Evolutionary conservation across 164 flowering plant species (phyloP).

Genomic region (Pachysandra terminalis): DNA sequence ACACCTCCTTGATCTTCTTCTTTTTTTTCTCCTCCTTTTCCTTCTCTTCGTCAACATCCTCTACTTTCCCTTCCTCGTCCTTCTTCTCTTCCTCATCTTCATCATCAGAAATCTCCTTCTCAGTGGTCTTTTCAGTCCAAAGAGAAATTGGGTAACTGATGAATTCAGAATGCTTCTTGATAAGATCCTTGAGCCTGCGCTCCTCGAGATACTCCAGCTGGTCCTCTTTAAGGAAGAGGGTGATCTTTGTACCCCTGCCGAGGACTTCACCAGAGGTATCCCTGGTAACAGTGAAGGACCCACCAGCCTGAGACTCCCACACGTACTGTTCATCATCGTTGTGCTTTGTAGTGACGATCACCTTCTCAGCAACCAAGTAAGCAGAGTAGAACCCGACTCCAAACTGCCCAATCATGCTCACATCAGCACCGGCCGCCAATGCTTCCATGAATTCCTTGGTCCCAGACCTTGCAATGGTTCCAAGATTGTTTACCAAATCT

Average conservation of each 20-base stretch:
- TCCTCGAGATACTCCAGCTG: slow-evolving; percentile 56
- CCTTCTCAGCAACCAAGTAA: slow-evolving; percentile 58
- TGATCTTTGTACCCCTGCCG: slow-evolving; percentile 53
- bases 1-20: slow-evolving; percentile 50
- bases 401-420: slow-evolving; percentile 69
- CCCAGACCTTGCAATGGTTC: slow-evolving; percentile 33
- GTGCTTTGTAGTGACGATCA: slow-evolving; percentile 54
- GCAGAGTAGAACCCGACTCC: slow-evolving; percentile 65
- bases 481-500: slow-evolving; percentile 20
- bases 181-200: slow-evolving; percentile 44
- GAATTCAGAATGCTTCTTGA: slow-evolving; percentile 52
- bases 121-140: slow-evolving; percentile 54
- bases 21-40: slow-evolving; percentile 49
- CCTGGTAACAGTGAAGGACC: slow-evolving; percentile 51
- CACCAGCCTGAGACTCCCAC: slow-evolving; percentile 57
- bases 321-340: slow-evolving; percentile 56
- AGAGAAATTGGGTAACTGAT: slow-evolving; percentile 53
- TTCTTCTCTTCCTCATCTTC: slow-evolving; percentile 57
- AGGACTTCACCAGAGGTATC: slow-evolving; percentile 40
- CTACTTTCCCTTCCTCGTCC: slow-evolving; percentile 51
- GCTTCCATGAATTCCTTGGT: slow-evolving; percentile 75
- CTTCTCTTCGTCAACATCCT: slow-evolving; percentile 45
- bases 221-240: slow-evolving; percentile 44
- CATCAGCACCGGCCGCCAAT: slow-evolving; percentile 64
- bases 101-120: slow-evolving; percentile 53